These are phyloP conservation scores for Chalciporus chontae DNA, from an alignment of 768 basidiomycete species.

Conservation along the genomic window DNA sequence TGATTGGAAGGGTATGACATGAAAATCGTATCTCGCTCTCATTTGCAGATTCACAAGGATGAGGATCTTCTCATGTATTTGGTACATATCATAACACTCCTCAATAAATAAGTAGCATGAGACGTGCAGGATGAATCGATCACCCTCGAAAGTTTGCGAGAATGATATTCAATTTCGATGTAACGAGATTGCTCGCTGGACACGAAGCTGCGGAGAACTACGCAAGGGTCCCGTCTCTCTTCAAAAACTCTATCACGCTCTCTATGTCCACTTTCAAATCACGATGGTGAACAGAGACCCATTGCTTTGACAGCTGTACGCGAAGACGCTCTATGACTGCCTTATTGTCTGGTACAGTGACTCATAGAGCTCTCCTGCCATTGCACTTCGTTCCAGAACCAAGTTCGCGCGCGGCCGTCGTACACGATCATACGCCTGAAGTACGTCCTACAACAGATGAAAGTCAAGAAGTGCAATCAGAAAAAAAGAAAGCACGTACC, in stretches of 20 bases:
- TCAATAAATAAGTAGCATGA: neutral
- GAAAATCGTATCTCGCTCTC: slow-evolving; percentile 5
- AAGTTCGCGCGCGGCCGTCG: slow-evolving; percentile 47
- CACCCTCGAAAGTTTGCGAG: no score
- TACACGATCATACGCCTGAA: slow-evolving; percentile 43
- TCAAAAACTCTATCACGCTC: slow-evolving; percentile 24
- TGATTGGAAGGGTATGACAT: slow-evolving; percentile 57
- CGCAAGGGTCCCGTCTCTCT: slow-evolving; percentile 1
- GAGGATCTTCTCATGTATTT: neutral
- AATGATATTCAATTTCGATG: no score
- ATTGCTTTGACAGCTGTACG: slow-evolving; percentile 36
- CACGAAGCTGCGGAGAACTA: neutral
- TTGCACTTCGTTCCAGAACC: slow-evolving; percentile 41
- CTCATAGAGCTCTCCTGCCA: slow-evolving; percentile 41
- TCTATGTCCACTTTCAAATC: slow-evolving; percentile 41
- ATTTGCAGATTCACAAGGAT: slow-evolving; percentile 10
- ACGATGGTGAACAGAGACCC: slow-evolving; percentile 49
- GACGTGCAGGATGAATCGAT: neutral
- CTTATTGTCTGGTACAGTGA: slow-evolving; percentile 31
- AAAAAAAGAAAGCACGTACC: slow-evolving; percentile 3
- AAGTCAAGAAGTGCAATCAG: neutral
- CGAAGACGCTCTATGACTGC: slow-evolving; percentile 27
- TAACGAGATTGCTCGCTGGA: no score
- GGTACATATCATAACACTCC: slow-evolving; percentile 6
- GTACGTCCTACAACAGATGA: slow-evolving; percentile 35